Percentiles rank a stretch among this genome's conserved stretches.
Conservation (phyloP, 192 early-diverging fungal species). For the Backusella luteola region DNA sequence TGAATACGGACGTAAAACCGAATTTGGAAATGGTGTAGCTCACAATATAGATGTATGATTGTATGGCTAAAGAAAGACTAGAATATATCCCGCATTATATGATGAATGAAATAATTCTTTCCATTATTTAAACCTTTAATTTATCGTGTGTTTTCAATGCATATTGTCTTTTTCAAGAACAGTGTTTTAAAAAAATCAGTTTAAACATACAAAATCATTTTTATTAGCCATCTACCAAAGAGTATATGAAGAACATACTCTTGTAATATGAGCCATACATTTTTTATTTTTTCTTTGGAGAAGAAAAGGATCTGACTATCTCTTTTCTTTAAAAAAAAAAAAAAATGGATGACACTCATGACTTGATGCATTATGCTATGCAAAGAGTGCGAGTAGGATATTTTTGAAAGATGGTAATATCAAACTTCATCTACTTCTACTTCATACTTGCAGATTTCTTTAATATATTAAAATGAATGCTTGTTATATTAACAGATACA, state of each 20-base stretch:
- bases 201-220: not conserved
- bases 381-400: not conserved
- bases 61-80: not conserved
- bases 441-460: too few relatives aligned
- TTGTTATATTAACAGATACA: too few relatives aligned
- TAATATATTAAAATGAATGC: too few relatives aligned
- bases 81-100: not conserved
- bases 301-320: not conserved
- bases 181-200: not conserved
- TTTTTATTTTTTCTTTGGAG: not conserved
- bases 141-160: not conserved
- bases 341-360: not conserved
- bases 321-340: not conserved
- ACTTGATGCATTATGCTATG: not conserved
- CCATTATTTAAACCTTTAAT: not conserved
- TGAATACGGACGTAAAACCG: not conserved
- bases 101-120: not conserved
- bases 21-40: not conserved
- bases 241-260: too few relatives aligned
- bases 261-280: too few relatives aligned
- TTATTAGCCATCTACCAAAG: not conserved
- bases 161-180: too few relatives aligned
- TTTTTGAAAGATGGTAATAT: too few relatives aligned
- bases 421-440: too few relatives aligned
- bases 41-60: not conserved